Base-by-base conservation (phyloP, 352 stramenopile species). In the Phytophthora europaea region DNA sequence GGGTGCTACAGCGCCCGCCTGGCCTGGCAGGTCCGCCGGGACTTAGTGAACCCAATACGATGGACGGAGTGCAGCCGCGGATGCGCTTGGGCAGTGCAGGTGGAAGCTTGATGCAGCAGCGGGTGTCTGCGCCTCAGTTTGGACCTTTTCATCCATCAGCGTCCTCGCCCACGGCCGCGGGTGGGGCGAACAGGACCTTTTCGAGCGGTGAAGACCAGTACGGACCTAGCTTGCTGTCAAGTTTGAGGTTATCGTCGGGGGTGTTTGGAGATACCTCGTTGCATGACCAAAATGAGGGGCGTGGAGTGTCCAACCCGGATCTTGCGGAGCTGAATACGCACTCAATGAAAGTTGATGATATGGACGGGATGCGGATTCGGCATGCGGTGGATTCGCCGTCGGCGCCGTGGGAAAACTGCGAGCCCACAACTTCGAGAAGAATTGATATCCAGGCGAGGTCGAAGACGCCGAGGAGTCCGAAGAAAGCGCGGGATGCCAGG, bases 301-400 rank as follows among this genome's bases (percentile, higher is more conserved):
- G 54, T 36, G 38, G 38, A 5, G 80, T 79, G 65, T 83, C 73
- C 5, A 91, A 91, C 52, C 75, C 70, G 3, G 78, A 85, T 23
- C 67, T 94, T 18, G 82, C 85, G 0, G 85, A 93, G 65, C 67
- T 94, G 15, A 96, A 94, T 47, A 84, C 87, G 12, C 82, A 85
- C 33, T 96, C 87, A 5, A 64, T 91, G 33, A 83, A 75, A 60
- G 75, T 94, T 36, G 66, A 82, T 40, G 76, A 88, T 33, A 63
- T 82, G 56, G 59, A 62, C 10, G 15, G n/a, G 8, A 66, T 59
- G 57, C 51, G n/a, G 15, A 58, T 61, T 67, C 57, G 65, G n/a
- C 65, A 70, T 59, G 65, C 51, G 18, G 45, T 66, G 13, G 65
- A 78, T 53, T 64, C 51, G 12, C 65, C 62, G 13, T 66, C 61